phyloP scores from a whole-genome alignment of 2,329 filamentous ascomycete genomes.

The Tricladium varicosporioides region DNA sequence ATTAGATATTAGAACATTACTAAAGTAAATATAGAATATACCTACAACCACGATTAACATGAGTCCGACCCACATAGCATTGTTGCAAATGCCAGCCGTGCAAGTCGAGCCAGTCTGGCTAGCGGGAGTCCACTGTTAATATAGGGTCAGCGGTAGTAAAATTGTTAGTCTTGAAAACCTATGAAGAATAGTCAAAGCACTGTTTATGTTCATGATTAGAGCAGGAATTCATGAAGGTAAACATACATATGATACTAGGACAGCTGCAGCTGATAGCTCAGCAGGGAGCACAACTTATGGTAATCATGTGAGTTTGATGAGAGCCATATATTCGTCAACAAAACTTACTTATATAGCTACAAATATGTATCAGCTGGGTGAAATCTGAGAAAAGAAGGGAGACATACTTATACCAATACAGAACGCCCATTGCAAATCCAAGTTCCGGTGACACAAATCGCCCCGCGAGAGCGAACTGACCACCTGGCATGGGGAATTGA shows the following conservation, averaged over 20 bases:
- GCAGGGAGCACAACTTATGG: slow-evolving; percentile 51
- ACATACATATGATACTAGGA: slow-evolving; percentile 50
- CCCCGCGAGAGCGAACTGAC: slow-evolving; percentile 40
- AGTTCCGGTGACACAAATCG: slow-evolving; percentile 47
- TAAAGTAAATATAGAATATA: neutral
- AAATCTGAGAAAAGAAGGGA: slow-evolving; percentile 26
- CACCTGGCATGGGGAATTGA: slow-evolving; percentile 46
- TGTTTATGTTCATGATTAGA: neutral
- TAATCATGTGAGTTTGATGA: neutral
- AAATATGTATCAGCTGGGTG: too few species aligned
- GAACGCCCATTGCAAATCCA: slow-evolving; percentile 10
- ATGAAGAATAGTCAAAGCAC: neutral
- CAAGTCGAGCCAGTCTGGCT: slow-evolving; percentile 8
- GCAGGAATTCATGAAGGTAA: neutral
- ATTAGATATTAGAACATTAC: neutral
- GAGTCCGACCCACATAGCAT: slow-evolving; percentile 61
- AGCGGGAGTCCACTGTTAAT: neutral
- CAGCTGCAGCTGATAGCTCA: slow-evolving; percentile 55
- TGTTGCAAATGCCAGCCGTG: slow-evolving; percentile 31
- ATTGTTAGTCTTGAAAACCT: neutral
- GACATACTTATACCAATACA: slow-evolving; percentile 43
- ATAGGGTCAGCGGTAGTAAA: neutral
- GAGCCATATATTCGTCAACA: too few species aligned
- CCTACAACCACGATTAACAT: neutral
- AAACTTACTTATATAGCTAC: too few species aligned